phyloP scores from a whole-genome alignment of 768 basidiomycete genomes.

The Phylloporus sp. region DNA sequence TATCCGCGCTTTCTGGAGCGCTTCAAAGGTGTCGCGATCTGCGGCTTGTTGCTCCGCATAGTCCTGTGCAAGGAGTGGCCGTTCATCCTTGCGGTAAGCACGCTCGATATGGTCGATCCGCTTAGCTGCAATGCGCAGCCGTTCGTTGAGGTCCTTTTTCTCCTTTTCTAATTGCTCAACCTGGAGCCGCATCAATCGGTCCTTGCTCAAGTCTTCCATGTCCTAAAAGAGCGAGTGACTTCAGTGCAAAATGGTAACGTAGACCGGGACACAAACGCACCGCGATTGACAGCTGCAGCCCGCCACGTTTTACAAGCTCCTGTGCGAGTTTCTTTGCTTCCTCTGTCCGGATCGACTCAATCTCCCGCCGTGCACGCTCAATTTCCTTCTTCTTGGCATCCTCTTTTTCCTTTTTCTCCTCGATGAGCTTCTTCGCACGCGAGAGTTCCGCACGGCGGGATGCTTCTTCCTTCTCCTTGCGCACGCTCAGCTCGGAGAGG shows the following conservation, averaged over 20 bases:
- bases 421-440: slow-evolving; percentile 67
- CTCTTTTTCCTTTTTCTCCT: slow-evolving; percentile 56
- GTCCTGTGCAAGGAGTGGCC: slow-evolving; percentile 78
- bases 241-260: background rate
- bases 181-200: slow-evolving; percentile 82
- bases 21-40: slow-evolving; percentile 69
- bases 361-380: slow-evolving; percentile 69
- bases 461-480: slow-evolving; percentile 88
- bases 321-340: slow-evolving; percentile 89
- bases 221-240: slow-evolving; percentile 42
- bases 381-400: slow-evolving; percentile 65
- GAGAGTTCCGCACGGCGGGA: slow-evolving; percentile 68
- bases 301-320: slow-evolving; percentile 75
- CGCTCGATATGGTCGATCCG: slow-evolving; percentile 95
- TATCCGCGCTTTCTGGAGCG: slow-evolving; percentile 51
- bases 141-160: slow-evolving; percentile 80
- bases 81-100: slow-evolving; percentile 90
- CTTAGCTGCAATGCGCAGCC: slow-evolving; percentile 79
- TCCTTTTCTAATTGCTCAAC: slow-evolving; percentile 97
- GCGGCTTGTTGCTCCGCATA: slow-evolving; percentile 80
- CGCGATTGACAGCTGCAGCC: slow-evolving; percentile 65
- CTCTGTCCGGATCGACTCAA: slow-evolving; percentile 52
- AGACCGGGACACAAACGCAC: slow-evolving; percentile 43
- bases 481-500: slow-evolving; percentile 74
- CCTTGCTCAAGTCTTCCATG: slow-evolving; percentile 80